These are phyloP conservation scores for Salix koriyanagi DNA, from an alignment of 345 rosid genomes.

Conservation along the genomic window DNA sequence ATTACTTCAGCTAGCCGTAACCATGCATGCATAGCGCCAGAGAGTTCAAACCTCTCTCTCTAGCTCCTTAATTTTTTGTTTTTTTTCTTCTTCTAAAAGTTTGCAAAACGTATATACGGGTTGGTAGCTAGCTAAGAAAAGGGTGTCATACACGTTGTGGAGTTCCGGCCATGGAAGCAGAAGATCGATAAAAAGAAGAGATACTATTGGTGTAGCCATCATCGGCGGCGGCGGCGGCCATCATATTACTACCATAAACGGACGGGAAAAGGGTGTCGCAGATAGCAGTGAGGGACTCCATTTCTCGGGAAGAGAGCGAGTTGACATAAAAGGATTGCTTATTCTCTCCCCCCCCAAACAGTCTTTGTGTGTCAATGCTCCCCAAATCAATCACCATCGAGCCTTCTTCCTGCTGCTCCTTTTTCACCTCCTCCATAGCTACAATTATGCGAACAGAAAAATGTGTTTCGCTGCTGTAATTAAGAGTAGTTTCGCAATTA, in stretches of 20 bases:
- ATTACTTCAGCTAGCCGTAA: no score
- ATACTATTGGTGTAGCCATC: background rate
- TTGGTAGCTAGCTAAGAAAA: background rate
- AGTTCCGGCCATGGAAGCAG: slow-evolving; percentile 72
- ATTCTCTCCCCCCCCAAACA: slow-evolving; percentile 13
- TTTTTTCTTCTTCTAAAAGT: no score
- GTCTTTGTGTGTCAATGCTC: no score
- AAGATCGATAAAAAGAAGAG: slow-evolving; percentile 41
- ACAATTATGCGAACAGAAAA: no score
- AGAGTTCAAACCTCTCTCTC: no score
- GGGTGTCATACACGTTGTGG: slow-evolving; percentile 49
- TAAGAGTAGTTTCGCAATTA: no score
- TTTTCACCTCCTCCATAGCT: background rate
- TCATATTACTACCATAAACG: slow-evolving; percentile 8
- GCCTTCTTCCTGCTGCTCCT: background rate
- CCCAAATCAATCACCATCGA: background rate
- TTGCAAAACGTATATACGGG: background rate
- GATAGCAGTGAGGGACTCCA: slow-evolving; percentile 65
- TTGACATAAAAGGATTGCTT: slow-evolving; percentile 27
- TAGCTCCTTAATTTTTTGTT: no score
- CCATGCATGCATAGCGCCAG: no score
- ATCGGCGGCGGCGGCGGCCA: background rate
- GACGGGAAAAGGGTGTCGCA: slow-evolving; percentile 71
- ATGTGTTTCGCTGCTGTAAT: no score
- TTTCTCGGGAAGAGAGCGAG: slow-evolving; percentile 47